phyloP scores from a whole-genome alignment of 73 alveolate genomes.

The Paraurostyla sp. region DNA sequence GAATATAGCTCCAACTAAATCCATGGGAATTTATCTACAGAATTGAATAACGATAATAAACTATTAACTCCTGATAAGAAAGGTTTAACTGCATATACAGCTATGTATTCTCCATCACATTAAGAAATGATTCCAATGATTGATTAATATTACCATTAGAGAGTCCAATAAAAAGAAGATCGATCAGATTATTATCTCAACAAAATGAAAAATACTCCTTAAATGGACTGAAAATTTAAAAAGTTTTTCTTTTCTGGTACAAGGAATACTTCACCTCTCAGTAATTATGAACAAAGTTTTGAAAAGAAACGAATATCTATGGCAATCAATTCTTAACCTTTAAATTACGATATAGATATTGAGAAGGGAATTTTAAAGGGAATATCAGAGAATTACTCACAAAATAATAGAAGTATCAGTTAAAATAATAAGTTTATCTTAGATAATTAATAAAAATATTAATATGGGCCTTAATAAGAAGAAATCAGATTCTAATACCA shows the following conservation, averaged over 20 bases:
- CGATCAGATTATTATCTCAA: background rate
- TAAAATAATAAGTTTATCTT: too few species aligned
- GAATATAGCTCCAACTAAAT: too few species aligned
- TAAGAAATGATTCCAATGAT: background rate
- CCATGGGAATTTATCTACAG: too few species aligned
- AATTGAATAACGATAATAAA: too few species aligned
- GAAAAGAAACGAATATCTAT: background rate
- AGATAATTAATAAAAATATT: too few species aligned
- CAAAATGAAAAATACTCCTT: background rate
- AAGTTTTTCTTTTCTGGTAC: background rate
- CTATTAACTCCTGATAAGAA: too few species aligned
- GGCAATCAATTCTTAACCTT: background rate
- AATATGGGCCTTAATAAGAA: conserved; percentile 28
- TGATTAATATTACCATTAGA: conserved; percentile 1
- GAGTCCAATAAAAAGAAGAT: background rate
- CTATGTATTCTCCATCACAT: too few species aligned
- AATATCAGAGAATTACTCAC: too few species aligned
- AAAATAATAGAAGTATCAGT: too few species aligned
- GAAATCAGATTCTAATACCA: background rate
- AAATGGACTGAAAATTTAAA: background rate
- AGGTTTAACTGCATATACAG: too few species aligned
- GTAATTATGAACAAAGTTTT: background rate
- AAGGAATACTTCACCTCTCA: background rate
- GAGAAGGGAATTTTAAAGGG: too few species aligned
- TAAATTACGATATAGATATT: too few species aligned